Base-by-base conservation (phyloP, 495 filamentous ascomycete genomes). In the Tuber aestivum region DNA sequence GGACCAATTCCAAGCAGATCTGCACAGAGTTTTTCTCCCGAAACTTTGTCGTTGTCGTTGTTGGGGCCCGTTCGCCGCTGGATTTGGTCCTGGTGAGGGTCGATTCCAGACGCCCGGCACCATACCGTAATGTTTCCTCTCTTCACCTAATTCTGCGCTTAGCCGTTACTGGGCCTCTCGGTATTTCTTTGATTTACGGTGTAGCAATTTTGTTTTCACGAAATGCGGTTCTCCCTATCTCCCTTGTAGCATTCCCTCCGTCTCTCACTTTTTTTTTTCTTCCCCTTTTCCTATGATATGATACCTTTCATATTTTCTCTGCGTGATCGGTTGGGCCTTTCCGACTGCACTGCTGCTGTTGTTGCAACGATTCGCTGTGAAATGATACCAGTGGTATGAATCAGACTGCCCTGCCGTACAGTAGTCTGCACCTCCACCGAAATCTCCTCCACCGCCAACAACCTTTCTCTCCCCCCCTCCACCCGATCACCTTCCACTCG, bases 191-290 rank as follows among this genome's bases (percentile, higher is more conserved):
- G 45, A 50, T 50, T 50, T 50, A 48, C 23, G 0, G 12, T 20
- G 23, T 44, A 44, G 42, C 16, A 45, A 45, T 20, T 45, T 45
- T 45, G 42, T 45, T 45, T 14, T 45, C 42, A 45, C 42, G 14
- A 45, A 20, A 45, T 45, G 16, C 42, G 0, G 42, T 45, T 45
- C 20, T 45, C 42, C 42, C 18, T 45, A 18, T 45, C 20, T 45
- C 69, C 27, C 71, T 79, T 79, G 77, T 78, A 70, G 77, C 42
- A 74, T 41, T 70, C 72, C 69, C 45, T n/a, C 45, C 6, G 68
- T 75, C 77, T 77, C 74, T 77, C 76, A 70, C 72, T 70, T 56
- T 71, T 76, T 61, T 72, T 70, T 42, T 50, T 44, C 21, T 38
- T 18, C 21, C 38, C 69, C 16, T 20, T 20, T 20, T 6, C 18